These are phyloP conservation scores for Leccinum uliginosum DNA, from an alignment of 768 basidiomycete genomes.

Conservation along the genomic window DNA sequence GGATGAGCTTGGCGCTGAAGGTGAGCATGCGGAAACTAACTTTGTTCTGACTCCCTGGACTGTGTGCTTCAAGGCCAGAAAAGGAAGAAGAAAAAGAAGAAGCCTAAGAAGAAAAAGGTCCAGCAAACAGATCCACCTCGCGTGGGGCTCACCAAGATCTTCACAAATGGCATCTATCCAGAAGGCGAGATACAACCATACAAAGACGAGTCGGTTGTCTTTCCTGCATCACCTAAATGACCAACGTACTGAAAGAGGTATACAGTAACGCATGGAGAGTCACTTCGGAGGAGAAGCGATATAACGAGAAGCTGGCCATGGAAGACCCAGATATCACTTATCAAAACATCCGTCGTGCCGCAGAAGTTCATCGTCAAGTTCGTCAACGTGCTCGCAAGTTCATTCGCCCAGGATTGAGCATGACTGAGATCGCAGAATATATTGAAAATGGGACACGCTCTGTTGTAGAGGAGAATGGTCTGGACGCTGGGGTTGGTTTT, in stretches of 20 bases:
- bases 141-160: slow-evolving; percentile 84
- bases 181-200: slow-evolving; percentile 91
- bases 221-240: not conserved
- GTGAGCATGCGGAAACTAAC: slow-evolving; percentile 18
- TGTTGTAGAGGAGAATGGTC: slow-evolving; percentile 85
- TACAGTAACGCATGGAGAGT: slow-evolving; percentile 83
- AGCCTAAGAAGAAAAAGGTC: slow-evolving; percentile 77
- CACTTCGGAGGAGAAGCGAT: slow-evolving; percentile 86
- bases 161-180: slow-evolving; percentile 80
- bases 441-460: slow-evolving; percentile 92
- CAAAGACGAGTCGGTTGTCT: slow-evolving; percentile 73
- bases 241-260: not conserved
- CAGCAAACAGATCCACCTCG: slow-evolving; percentile 92
- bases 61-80: slow-evolving; percentile 45
- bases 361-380: slow-evolving; percentile 95
- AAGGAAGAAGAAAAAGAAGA: slow-evolving; percentile 95
- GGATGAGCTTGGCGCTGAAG: slow-evolving; percentile 22
- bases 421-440: slow-evolving; percentile 89
- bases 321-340: slow-evolving; percentile 86
- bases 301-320: slow-evolving; percentile 70
- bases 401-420: slow-evolving; percentile 90
- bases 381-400: slow-evolving; percentile 73
- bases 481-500: slow-evolving; percentile 88
- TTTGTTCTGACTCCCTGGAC: not conserved
- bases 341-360: slow-evolving; percentile 82